phyloP scores from a whole-genome alignment of 164 flowering plant genomes.

The Cinnamomum chago region DNA sequence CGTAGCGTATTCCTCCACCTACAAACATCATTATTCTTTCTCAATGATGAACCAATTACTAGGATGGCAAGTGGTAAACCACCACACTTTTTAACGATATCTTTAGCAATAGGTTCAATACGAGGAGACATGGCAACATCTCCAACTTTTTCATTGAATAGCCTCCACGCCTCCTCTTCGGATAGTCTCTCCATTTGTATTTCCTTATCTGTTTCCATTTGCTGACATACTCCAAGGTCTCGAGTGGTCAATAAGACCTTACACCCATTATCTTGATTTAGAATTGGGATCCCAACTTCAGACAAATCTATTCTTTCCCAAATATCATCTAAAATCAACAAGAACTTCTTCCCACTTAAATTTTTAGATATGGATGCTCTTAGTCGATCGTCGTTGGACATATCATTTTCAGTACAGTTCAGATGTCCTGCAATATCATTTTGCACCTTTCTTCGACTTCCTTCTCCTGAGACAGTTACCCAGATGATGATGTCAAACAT shows the following conservation, averaged over 20 bases:
- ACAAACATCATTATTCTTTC: background rate
- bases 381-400: background rate
- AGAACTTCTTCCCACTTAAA: conserved; percentile 4
- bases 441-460: background rate
- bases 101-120: conserved; percentile 1
- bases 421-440: background rate
- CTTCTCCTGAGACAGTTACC: conserved; percentile 4
- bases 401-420: background rate
- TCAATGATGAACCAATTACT: conserved; percentile 10
- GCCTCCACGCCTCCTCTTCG: conserved; percentile 10
- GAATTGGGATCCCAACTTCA: conserved; percentile 4
- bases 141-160: conserved; percentile 4
- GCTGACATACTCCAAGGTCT: conserved; percentile 1
- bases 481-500: background rate
- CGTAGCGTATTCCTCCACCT: conserved; percentile 12
- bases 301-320: conserved; percentile 1
- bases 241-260: conserved; percentile 11
- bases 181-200: conserved; percentile 6
- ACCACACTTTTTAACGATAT: conserved; percentile 7
- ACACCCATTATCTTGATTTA: background rate
- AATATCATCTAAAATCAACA: conserved; percentile 12
- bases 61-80: conserved; percentile 10
- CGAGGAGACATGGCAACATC: background rate
- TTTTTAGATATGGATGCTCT: background rate
- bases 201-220: conserved; percentile 4